Conservation (phyloP, 2,329 filamentous ascomycete genomes). For the Gaeumannomyces sp. region DNA sequence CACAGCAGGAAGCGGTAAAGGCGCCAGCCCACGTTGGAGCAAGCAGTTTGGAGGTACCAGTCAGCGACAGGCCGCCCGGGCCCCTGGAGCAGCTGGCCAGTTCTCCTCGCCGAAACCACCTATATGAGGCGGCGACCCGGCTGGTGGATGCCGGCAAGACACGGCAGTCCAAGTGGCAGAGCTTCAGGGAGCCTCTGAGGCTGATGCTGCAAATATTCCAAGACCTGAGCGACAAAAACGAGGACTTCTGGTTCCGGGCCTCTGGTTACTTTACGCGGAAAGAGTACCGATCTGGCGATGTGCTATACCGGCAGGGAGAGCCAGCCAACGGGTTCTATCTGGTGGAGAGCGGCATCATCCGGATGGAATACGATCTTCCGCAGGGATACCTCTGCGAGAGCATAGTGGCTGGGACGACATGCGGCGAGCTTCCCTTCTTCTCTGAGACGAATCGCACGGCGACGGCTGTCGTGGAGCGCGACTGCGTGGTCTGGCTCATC, state of each 20-base stretch:
- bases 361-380: constrained; percentile 84
- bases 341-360: constrained; percentile 79
- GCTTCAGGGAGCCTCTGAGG: constrained; percentile 83
- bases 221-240: constrained; percentile 74
- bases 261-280: constrained; percentile 68
- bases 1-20: constrained; percentile 51
- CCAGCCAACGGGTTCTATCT: constrained; percentile 80
- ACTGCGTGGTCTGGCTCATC: constrained; percentile 79
- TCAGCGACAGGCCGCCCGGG: constrained; percentile 15
- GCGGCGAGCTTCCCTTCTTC: constrained; percentile 94
- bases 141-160: constrained; percentile 59
- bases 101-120: constrained; percentile 73
- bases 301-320: constrained; percentile 75
- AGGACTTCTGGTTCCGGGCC: constrained; percentile 90
- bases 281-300: constrained; percentile 60
- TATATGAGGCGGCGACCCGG: constrained; percentile 70
- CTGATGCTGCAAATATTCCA: constrained; percentile 95
- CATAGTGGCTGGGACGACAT: constrained; percentile 90
- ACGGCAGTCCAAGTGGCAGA: constrained; percentile 65
- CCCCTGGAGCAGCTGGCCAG: constrained; percentile 49
- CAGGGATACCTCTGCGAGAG: constrained; percentile 86
- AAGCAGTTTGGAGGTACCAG: constrained; percentile 43
- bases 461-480: constrained; percentile 75
- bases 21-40: not conserved
- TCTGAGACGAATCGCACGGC: constrained; percentile 82